A percentile compares a stretch with the other conserved stretches of the same genome.
phyloP scores from a whole-genome alignment of 371 early-diverging fungal species.

The Syncephalastrum contaminatum region DNA sequence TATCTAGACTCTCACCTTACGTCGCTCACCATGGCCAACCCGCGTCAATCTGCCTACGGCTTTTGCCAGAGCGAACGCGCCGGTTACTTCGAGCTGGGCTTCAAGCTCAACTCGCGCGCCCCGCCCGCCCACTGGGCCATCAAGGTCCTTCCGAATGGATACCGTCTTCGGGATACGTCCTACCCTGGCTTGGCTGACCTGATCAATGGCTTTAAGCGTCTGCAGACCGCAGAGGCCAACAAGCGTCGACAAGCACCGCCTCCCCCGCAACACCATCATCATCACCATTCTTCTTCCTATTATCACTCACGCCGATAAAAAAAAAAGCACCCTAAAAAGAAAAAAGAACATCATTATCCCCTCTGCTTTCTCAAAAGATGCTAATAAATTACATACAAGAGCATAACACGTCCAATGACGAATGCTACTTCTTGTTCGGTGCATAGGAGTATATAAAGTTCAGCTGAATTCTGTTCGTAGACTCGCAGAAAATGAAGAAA shows the following conservation, averaged over 20 bases:
- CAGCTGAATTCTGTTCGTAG: too few species aligned
- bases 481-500: too few species aligned
- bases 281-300: too few species aligned
- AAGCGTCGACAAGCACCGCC: conserved; percentile 10
- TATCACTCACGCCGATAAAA: too few species aligned
- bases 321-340: too few species aligned
- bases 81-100: conserved; percentile 54
- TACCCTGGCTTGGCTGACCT: conserved; percentile 60
- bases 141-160: conserved; percentile 64
- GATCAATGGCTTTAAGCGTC: conserved; percentile 68
- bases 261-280: too few species aligned
- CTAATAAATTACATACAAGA: too few species aligned
- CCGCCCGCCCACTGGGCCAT: conserved; percentile 50
- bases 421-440: too few species aligned
- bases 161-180: conserved; percentile 50
- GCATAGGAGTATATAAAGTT: too few species aligned
- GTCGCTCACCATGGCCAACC: conserved; percentile 42
- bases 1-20: conserved; percentile 39
- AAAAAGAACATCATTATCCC: too few species aligned
- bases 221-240: conserved; percentile 22
- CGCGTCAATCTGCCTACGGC: conserved; percentile 58
- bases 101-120: conserved; percentile 40
- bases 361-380: too few species aligned
- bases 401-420: too few species aligned
- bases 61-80: conserved; percentile 52